These are phyloP conservation scores for Nematodospora anomalae DNA, from an alignment of 1,139 yeast genomes.

Conservation along the genomic window DNA sequence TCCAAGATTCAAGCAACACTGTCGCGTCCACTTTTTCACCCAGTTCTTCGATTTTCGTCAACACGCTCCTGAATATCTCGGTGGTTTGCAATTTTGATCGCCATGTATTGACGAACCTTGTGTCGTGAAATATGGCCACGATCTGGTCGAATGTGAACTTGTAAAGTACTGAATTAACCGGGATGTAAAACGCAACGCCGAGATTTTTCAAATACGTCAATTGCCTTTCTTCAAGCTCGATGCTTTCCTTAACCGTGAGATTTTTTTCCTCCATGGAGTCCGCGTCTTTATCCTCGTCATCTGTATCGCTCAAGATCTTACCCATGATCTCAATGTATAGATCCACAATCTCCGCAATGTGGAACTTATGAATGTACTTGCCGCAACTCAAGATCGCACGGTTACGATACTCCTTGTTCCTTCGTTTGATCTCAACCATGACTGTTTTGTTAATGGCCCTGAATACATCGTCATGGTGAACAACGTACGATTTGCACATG, in stretches of 20 bases:
- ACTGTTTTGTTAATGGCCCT: slow-evolving; percentile 44
- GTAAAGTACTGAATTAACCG: slow-evolving; percentile 23
- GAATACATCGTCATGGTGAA: slow-evolving; percentile 16
- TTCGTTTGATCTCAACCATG: slow-evolving; percentile 62
- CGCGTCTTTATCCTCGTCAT: slow-evolving; percentile 29
- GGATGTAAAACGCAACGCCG: slow-evolving; percentile 27
- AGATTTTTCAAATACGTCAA: slow-evolving; percentile 34
- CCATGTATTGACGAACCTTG: slow-evolving; percentile 51
- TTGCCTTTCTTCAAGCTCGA: slow-evolving; percentile 40
- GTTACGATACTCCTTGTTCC: slow-evolving; percentile 63
- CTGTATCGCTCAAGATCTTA: slow-evolving; percentile 32
- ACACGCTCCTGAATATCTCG: slow-evolving; percentile 31
- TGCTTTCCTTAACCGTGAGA: slow-evolving; percentile 26
- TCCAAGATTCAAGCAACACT: slow-evolving; percentile 25
- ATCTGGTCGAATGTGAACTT: slow-evolving; percentile 24
- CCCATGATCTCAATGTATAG: slow-evolving; percentile 41
- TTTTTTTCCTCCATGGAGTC: slow-evolving; percentile 29
- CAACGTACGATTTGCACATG: slow-evolving; percentile 36
- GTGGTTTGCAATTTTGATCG: slow-evolving; percentile 49
- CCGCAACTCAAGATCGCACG: slow-evolving; percentile 53
- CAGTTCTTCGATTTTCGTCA: slow-evolving; percentile 14
- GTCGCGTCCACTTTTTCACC: slow-evolving; percentile 13
- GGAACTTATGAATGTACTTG: slow-evolving; percentile 44
- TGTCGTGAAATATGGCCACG: slow-evolving; percentile 24
- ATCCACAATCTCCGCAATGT: slow-evolving; percentile 35